Conservation (phyloP, 139 green algal genomes). For the Auxenochlorella protothecoides region DNA sequence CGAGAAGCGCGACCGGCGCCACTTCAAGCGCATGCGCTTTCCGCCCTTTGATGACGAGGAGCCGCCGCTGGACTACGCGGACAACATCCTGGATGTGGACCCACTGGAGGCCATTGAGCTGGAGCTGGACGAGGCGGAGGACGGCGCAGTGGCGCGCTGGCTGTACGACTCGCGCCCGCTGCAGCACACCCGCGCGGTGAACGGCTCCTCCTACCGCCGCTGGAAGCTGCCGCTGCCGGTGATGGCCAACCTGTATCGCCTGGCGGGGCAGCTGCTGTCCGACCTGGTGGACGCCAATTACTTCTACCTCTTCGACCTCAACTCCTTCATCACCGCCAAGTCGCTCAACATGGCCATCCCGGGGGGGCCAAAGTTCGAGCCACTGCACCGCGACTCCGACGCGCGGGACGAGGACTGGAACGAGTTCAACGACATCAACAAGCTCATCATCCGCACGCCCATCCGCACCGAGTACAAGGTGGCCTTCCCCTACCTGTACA, state of each 20-base stretch:
- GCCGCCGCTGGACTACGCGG: conserved; percentile 96
- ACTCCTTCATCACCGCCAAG: conserved; percentile 80
- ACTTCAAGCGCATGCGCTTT: conserved; percentile 99
- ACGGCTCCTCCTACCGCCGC: conserved; percentile 82
- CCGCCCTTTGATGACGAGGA: conserved; percentile 99
- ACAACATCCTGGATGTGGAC: conserved; percentile 96
- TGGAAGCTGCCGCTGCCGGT: conserved; percentile 94
- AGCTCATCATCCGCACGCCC: conserved; percentile 96
- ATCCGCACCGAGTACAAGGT: conserved; percentile 88
- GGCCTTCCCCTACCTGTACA: conserved; percentile 99
- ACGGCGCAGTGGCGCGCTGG: conserved; percentile 70
- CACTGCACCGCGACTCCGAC: conserved; percentile 94
- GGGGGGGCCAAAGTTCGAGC: conserved; percentile 98
- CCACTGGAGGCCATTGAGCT: conserved; percentile 95
- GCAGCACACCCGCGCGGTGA: conserved; percentile 78
- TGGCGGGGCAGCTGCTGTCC: conserved; percentile 86
- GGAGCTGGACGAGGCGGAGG: conserved; percentile 95
- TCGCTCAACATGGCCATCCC: conserved; percentile 96
- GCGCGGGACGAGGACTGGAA: conserved; percentile 96
- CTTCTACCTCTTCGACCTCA: conserved; percentile 98
- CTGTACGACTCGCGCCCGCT: conserved; percentile 95
- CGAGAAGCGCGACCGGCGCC: conserved; percentile 95
- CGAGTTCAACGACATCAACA: conserved; percentile 99
- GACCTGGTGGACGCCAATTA: conserved; percentile 98
- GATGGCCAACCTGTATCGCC: conserved; percentile 89